These are phyloP conservation scores for Perkinsus olseni DNA, from an alignment of 169 alveolate genomes.

Conservation along the genomic window DNA sequence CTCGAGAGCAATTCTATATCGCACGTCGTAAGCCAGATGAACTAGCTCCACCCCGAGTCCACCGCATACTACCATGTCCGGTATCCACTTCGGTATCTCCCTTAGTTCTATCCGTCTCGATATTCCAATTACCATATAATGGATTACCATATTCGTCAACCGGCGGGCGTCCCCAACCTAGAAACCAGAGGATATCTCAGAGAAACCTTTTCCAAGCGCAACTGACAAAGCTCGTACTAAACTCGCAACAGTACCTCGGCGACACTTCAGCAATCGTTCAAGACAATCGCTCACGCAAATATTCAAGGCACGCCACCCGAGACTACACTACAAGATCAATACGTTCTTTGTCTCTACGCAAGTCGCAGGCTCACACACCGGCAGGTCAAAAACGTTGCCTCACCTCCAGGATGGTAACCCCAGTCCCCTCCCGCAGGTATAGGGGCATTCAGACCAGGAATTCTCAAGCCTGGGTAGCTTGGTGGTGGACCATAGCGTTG, in stretches of 20 bases:
- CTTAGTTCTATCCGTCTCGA: background rate
- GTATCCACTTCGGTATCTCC: background rate
- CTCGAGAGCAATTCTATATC: too few relatives aligned
- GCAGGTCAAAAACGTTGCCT: too few relatives aligned
- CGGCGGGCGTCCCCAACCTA: slow-evolving; percentile 57
- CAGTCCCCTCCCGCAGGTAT: slow-evolving; percentile 64
- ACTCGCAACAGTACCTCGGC: too few relatives aligned
- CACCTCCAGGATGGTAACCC: slow-evolving; percentile 55
- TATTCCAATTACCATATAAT: background rate
- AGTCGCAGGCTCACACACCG: too few relatives aligned
- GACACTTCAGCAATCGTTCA: too few relatives aligned
- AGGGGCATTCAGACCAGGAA: slow-evolving; percentile 89
- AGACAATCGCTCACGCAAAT: too few relatives aligned
- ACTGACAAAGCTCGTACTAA: too few relatives aligned
- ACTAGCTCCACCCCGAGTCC: background rate
- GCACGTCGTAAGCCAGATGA: too few relatives aligned
- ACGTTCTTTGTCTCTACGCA: too few relatives aligned
- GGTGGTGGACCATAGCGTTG: slow-evolving; percentile 98
- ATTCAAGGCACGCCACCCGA: too few relatives aligned
- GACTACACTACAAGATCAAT: too few relatives aligned
- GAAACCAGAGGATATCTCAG: background rate
- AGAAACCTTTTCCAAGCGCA: too few relatives aligned
- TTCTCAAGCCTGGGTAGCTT: slow-evolving; percentile 87
- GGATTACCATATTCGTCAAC: background rate
- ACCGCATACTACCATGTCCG: background rate